These are phyloP conservation scores for Neurospora sp. DNA, from an alignment of 495 filamentous ascomycete species.

Conservation along the genomic window DNA sequence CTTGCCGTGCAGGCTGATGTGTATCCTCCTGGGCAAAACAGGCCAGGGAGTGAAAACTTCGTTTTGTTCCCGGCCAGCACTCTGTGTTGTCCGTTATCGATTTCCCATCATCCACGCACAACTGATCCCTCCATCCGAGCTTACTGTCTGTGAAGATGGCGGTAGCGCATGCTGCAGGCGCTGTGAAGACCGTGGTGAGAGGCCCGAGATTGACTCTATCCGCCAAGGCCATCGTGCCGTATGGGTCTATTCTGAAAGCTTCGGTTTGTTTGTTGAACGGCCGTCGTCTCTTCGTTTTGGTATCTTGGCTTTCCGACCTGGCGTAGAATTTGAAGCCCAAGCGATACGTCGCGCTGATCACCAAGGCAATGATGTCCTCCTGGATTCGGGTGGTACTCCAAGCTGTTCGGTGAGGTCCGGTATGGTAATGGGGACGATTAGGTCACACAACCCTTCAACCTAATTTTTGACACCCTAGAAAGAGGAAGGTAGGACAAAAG, in stretches of 20 bases:
- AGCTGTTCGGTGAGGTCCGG: not conserved
- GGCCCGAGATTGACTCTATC: slow-evolving; percentile 16
- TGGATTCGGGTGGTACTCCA: not conserved
- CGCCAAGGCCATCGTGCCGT: not conserved
- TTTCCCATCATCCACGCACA: slow-evolving; percentile 5
- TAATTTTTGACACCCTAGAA: not conserved
- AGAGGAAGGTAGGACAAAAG: not conserved
- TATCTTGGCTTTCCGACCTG: not conserved
- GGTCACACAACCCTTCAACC: not conserved
- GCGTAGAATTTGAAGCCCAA: not conserved
- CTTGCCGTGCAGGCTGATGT: slow-evolving; percentile 15
- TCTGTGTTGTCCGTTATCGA: slow-evolving; percentile 7
- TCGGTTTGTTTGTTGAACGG: not conserved
- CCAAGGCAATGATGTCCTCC: not conserved
- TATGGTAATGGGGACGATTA: not conserved
- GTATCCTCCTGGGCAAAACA: slow-evolving; percentile 20
- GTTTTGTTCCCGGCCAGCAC: slow-evolving; percentile 23
- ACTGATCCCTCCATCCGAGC: slow-evolving; percentile 17
- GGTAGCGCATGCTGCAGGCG: slow-evolving; percentile 15
- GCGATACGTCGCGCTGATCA: not conserved
- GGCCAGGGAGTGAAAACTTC: slow-evolving; percentile 27
- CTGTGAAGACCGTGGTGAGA: slow-evolving; percentile 25
- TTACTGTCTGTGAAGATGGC: slow-evolving; percentile 9
- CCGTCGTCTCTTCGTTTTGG: not conserved
- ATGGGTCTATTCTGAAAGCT: not conserved